Base-by-base conservation (phyloP, 1,284 basidiomycete genomes). In the Malassezia yamatoensis region DNA sequence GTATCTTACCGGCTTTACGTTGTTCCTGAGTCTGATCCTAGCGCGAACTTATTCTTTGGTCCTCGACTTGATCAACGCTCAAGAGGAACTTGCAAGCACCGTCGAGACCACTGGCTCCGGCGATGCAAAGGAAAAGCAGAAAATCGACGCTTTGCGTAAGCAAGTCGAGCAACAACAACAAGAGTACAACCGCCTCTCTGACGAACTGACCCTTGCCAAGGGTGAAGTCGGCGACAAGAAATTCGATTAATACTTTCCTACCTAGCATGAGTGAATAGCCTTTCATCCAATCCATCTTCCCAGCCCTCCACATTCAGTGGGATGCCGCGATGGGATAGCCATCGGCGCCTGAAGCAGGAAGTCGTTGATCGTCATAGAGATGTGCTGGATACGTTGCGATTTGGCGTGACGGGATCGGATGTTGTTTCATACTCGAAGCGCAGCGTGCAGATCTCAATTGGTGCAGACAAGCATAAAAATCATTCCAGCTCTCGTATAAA, bases 31-130 rank as follows among this genome's bases (percentile, higher is more conserved):
- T 60, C 49, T 74, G 59, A 86, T 94, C 66, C 84, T 96, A 64
- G 86, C 89, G 8, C 85, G 90, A 66, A 89, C 87, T 5, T 93
- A 93, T 79, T 86, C 85, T 77, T 87, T 96, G 73, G 82, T 88
- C 53, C 83, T 90, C 65, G 88, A 94, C 75, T 84, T 94, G 59
- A 87, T 94, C 67, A 83, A 88, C 66, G 82, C 85, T 2, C 88
- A 93, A 76, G 90, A 91, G 68, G 83, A 88, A 69, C 88, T 88
- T 70, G 83, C 46, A 8, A n/a, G 33, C 29, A 2, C n/a, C n/a
- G 41, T 40, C 21, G 18, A 16, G 58, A 7, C 24, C 24, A 61
- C 44, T 59, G 79, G 78, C 4, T 47, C 18, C 21, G 29, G 33
- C n/a, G 63, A 64, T 53, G 57, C 60, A 45, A 60, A 63, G 54